Evolutionary conservation across 352 stramenopile genomes (phyloP).

Genomic region (Thraustotheca clavata): DNA sequence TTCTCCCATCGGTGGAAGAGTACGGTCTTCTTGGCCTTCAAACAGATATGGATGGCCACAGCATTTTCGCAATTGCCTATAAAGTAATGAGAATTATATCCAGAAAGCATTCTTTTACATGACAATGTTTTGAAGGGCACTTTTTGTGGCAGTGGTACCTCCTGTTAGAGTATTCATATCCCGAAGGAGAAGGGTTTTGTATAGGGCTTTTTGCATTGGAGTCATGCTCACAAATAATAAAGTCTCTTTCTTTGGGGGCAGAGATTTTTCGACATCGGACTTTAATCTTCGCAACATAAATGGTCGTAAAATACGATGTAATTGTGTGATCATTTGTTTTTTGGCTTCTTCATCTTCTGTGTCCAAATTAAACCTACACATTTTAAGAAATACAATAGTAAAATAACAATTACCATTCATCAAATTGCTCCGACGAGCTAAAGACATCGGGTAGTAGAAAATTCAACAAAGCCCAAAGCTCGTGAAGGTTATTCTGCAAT

Average conservation of each 20-base stretch:
- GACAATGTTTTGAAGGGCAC: conserved; percentile 78
- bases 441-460: conserved; percentile 94
- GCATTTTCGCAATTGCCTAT: conserved; percentile 69
- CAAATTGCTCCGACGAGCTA: conserved; percentile 74
- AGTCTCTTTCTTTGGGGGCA: conserved; percentile 97
- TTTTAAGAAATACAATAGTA: no score
- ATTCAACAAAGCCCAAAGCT: conserved; percentile 92
- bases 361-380: conserved; percentile 60
- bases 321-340: conserved; percentile 84
- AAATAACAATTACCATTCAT: conserved; percentile 74
- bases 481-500: conserved; percentile 93
- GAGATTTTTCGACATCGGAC: conserved; percentile 97
- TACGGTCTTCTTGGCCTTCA: conserved; percentile 92
- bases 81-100: neutral
- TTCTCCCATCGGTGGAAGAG: conserved; percentile 91
- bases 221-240: conserved; percentile 88
- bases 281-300: conserved; percentile 98
- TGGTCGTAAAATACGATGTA: conserved; percentile 85
- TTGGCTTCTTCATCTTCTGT: conserved; percentile 84
- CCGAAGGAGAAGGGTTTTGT: conserved; percentile 93
- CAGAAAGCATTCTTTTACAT: conserved; percentile 31
- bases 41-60: conserved; percentile 92
- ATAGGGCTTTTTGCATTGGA: conserved; percentile 92
- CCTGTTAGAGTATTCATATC: conserved; percentile 90
- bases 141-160: conserved; percentile 45